Percentiles rank a stretch among this genome's conserved stretches.
Evolutionary conservation across 2,329 filamentous ascomycete species (phyloP).

Genomic region (Cordyceps cateniannulata): DNA sequence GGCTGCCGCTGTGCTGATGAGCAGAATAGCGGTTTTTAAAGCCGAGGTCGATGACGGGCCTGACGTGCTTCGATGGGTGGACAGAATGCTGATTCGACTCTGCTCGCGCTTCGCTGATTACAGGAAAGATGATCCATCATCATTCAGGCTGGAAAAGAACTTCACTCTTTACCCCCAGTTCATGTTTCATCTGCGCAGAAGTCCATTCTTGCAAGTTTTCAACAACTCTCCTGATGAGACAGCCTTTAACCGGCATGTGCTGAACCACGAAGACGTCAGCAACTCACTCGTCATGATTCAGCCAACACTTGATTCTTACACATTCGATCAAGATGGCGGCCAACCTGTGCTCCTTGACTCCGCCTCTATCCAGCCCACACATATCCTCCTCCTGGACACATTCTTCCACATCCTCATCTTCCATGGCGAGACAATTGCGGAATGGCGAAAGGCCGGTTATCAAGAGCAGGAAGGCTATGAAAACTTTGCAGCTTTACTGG

Average conservation of each 20-base stretch:
- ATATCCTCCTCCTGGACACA: slow-evolving; percentile 89
- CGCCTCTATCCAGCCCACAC: slow-evolving; percentile 89
- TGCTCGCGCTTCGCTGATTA: slow-evolving; percentile 98
- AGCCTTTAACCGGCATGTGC: slow-evolving; percentile 94
- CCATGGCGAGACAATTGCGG: slow-evolving; percentile 94
- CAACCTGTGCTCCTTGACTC: slow-evolving; percentile 94
- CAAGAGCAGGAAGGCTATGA: slow-evolving; percentile 98
- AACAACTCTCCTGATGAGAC: slow-evolving; percentile 99
- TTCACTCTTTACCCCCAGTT: slow-evolving; percentile 98
- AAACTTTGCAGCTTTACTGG: slow-evolving; percentile 82
- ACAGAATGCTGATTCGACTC: slow-evolving; percentile 93
- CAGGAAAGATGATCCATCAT: slow-evolving; percentile 94
- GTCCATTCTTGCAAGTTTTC: slow-evolving; percentile 97
- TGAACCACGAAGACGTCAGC: slow-evolving; percentile 94
- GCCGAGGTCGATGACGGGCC: slow-evolving; percentile 96
- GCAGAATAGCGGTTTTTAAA: slow-evolving; percentile 98
- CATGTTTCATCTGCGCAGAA: slow-evolving; percentile 97
- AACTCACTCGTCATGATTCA: slow-evolving; percentile 99
- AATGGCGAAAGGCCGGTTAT: slow-evolving; percentile 97
- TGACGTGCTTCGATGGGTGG: slow-evolving; percentile 97
- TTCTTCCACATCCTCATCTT: slow-evolving; percentile 99
- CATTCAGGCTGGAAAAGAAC: slow-evolving; percentile 96
- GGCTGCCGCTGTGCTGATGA: slow-evolving; percentile 95
- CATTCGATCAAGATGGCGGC: slow-evolving; percentile 88
- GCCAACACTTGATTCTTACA: slow-evolving; percentile 94